Evolutionary conservation across 1,284 basidiomycete species (phyloP).

Genomic region (Rhizoctonia solani): DNA sequence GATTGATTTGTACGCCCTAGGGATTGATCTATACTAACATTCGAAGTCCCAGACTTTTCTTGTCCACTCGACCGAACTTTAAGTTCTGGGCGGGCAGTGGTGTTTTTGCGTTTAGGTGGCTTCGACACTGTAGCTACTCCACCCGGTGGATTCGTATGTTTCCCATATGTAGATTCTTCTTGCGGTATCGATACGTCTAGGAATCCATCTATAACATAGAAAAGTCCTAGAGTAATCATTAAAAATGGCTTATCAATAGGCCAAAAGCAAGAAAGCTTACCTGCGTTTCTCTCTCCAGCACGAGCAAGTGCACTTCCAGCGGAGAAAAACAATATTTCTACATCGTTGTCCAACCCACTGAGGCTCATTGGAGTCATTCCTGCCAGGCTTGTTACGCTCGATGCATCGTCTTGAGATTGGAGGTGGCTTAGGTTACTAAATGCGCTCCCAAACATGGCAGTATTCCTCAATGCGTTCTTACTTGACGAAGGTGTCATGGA

Average conservation of each 20-base stretch:
- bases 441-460: conserved; percentile 64
- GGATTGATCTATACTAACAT: background rate
- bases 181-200: conserved; percentile 85
- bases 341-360: conserved; percentile 88
- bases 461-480: conserved; percentile 40
- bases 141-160: conserved; percentile 7
- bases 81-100: conserved; percentile 13
- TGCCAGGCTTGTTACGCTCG: conserved; percentile 61
- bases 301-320: conserved; percentile 85
- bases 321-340: conserved; percentile 93
- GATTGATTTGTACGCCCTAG: conserved; percentile 19
- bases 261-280: conserved; percentile 45
- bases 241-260: background rate
- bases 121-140: conserved; percentile 20
- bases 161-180: conserved; percentile 44
- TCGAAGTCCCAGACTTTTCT: background rate
- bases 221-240: conserved; percentile 64
- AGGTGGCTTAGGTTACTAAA: conserved; percentile 86
- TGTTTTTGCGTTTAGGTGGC: background rate
- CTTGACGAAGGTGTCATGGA: conserved; percentile 38
- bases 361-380: conserved; percentile 59
- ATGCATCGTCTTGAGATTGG: conserved; percentile 59
- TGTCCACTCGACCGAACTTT: conserved; percentile 13
- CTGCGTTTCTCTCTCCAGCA: conserved; percentile 88
- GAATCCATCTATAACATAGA: conserved; percentile 98